These are phyloP conservation scores for Heliocybe sulcata DNA, from an alignment of 1,284 basidiomycete species.

Conservation along the genomic window DNA sequence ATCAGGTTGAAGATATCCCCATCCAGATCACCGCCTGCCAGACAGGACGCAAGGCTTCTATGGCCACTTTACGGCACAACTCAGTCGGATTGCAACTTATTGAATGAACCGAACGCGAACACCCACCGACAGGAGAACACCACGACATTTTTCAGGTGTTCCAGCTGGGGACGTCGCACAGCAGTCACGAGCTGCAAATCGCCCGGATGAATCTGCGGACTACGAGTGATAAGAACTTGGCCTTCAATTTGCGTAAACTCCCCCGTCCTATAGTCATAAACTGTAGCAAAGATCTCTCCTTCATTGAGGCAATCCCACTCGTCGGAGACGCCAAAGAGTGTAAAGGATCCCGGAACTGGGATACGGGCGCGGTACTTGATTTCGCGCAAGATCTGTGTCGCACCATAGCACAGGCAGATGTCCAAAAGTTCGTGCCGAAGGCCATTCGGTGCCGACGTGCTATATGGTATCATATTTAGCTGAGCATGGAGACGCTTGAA, in stretches of 20 bases:
- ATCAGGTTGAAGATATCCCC: conserved; percentile 37
- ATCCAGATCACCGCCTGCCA: conserved; percentile 41
- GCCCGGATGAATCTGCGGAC: conserved; percentile 44
- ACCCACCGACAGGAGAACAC: conserved; percentile 29
- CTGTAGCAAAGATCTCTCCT: conserved; percentile 35
- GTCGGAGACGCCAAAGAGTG: conserved; percentile 42
- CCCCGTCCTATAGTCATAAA: conserved; percentile 23
- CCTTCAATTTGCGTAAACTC: conserved; percentile 26
- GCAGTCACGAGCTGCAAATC: conserved; percentile 37
- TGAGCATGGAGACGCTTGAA: conserved; percentile 25
- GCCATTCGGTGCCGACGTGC: conserved; percentile 6
- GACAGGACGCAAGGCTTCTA: conserved; percentile 32
- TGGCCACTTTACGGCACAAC: conserved; percentile 22
- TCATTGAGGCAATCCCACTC: conserved; percentile 32
- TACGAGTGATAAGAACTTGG: conserved; percentile 34
- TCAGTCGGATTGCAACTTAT: conserved; percentile 3
- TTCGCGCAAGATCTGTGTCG: conserved; percentile 37
- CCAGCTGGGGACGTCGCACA: conserved; percentile 28
- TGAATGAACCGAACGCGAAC: too few relatives aligned
- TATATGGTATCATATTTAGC: neutral
- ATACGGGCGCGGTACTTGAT: conserved; percentile 44
- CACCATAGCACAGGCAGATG: conserved; percentile 22
- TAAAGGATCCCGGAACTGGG: conserved; percentile 35
- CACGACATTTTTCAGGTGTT: conserved; percentile 29
- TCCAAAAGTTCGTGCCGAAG: conserved; percentile 23